A percentile compares a stretch with the other conserved stretches of the same genome.
Conservation (phyloP, 257 asterid genomes). For the Cinchona pubescens region DNA sequence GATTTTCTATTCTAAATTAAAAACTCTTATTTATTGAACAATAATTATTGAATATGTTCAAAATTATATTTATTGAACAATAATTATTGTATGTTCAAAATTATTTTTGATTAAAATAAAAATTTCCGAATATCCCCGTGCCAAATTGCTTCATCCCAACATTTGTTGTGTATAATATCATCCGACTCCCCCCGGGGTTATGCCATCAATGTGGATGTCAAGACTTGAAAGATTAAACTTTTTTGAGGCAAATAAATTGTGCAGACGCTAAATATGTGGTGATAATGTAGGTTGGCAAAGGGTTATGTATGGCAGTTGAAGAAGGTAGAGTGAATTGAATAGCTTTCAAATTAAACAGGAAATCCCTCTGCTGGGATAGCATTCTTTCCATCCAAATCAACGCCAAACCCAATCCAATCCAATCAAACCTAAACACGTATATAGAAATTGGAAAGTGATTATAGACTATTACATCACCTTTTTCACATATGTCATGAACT, state of each 20-base stretch:
- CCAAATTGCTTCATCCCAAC: not conserved
- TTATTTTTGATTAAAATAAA: too few species aligned
- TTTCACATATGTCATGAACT: not conserved
- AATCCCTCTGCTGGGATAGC: not conserved
- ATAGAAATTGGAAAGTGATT: not conserved
- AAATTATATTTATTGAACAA: too few species aligned
- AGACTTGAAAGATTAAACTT: not conserved
- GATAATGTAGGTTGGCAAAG: not conserved
- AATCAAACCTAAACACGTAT: constrained; percentile 14
- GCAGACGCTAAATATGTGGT: not conserved
- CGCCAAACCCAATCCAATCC: constrained; percentile 4
- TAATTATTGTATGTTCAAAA: too few species aligned
- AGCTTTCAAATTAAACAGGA: constrained; percentile 35
- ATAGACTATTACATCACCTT: not conserved
- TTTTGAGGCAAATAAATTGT: not conserved
- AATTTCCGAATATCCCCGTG: too few species aligned
- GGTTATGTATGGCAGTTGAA: not conserved
- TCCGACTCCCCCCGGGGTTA: too few species aligned
- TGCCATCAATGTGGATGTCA: too few species aligned
- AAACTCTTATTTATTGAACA: too few species aligned
- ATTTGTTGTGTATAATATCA: too few species aligned
- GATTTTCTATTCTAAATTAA: too few species aligned
- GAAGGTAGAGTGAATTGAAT: constrained; percentile 29
- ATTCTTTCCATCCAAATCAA: constrained; percentile 17
- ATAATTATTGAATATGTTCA: too few species aligned